Conservation (phyloP, 78 protist genomes). For the Blattamonas nauphoetae region DNA sequence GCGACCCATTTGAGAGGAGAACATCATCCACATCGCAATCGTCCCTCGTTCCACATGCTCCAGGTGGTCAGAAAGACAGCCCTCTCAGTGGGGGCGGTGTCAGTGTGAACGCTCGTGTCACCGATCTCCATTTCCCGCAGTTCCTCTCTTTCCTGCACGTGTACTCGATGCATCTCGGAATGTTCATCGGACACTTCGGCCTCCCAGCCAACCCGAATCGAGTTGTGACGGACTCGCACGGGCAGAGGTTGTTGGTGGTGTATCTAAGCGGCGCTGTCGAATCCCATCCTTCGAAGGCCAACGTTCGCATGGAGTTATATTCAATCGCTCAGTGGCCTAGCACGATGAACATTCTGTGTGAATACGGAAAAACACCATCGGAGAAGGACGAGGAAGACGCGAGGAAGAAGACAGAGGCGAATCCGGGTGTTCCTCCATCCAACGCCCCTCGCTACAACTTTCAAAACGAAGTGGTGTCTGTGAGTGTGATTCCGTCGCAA, state of each 20-base stretch:
- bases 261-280: neutral
- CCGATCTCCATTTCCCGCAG: too few relatives aligned
- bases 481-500: neutral
- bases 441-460: neutral
- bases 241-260: neutral
- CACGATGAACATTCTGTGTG: neutral
- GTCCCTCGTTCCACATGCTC: too few relatives aligned
- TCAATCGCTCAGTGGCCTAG: neutral
- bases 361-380: too few relatives aligned
- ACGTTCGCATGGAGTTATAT: neutral
- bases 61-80: too few relatives aligned
- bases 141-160: too few relatives aligned
- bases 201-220: neutral
- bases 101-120: too few relatives aligned
- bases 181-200: neutral
- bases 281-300: neutral
- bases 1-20: too few relatives aligned
- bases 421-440: neutral
- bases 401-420: neutral
- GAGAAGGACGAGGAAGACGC: too few relatives aligned
- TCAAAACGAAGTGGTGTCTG: neutral
- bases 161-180: too few relatives aligned
- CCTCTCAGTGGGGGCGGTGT: too few relatives aligned
- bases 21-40: too few relatives aligned
- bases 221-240: neutral